Evolutionary conservation across 202 grass and related monocot genomes (phyloP).

Genomic region (Panicum hallii): DNA sequence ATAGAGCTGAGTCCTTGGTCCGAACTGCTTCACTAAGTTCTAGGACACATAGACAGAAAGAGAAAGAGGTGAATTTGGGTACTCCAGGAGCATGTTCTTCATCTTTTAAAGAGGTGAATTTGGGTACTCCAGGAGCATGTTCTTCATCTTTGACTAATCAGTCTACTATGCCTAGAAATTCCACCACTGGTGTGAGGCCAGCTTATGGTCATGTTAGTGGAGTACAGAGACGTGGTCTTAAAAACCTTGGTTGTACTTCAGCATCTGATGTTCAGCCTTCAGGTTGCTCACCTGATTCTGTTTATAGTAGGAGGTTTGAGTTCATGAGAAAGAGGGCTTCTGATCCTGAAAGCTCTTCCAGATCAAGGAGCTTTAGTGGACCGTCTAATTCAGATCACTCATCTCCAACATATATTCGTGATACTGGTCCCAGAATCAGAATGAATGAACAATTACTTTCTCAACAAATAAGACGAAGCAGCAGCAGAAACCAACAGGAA

Average conservation of each 20-base stretch:
- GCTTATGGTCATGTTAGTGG: conserved; percentile 43
- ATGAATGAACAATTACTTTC: conserved; percentile 22
- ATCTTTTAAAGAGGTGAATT: conserved; percentile 7
- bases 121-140: no score
- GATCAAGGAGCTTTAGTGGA: conserved; percentile 47
- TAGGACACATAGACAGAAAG: conserved; percentile 49
- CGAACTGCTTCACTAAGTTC: conserved; percentile 52
- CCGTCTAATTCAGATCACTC: conserved; percentile 31
- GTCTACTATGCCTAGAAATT: conserved; percentile 32
- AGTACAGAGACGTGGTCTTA: conserved; percentile 51
- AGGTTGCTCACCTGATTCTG: conserved; percentile 52
- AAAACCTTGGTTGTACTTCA: conserved; percentile 51
- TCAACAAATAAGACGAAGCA: conserved; percentile 39
- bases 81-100: conserved; percentile 41
- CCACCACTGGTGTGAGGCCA: conserved; percentile 6
- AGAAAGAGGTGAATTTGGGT: conserved; percentile 49
- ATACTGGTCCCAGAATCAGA: conserved; percentile 34
- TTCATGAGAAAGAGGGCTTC: conserved; percentile 56
- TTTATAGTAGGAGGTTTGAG: conserved; percentile 44
- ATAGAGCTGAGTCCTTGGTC: conserved; percentile 28
- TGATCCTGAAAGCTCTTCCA: conserved; percentile 56
- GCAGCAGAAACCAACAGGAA: conserved; percentile 52
- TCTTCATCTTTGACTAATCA: conserved; percentile 41
- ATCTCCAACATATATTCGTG: conserved; percentile 4
- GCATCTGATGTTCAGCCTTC: conserved; percentile 52